Evolutionary conservation across 2,329 filamentous ascomycete genomes (phyloP).

Genomic region (Phyllosticta paracitricarpa): DNA sequence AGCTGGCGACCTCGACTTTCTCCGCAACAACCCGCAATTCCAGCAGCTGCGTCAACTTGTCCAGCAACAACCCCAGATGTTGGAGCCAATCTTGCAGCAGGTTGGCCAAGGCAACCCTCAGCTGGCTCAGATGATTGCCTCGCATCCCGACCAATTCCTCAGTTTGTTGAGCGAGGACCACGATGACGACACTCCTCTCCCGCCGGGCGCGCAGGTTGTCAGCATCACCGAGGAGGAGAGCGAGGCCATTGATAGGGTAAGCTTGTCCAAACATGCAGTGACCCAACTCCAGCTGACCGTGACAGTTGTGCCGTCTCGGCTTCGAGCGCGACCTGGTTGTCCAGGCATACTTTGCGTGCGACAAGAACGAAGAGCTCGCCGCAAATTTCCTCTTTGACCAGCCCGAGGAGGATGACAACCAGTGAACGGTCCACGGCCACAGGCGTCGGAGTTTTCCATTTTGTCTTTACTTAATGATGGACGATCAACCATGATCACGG

Average conservation of each 20-base stretch:
- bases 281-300: slow-evolving; percentile 8
- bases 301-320: slow-evolving; percentile 77
- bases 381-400: slow-evolving; percentile 98
- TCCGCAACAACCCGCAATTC: slow-evolving; percentile 93
- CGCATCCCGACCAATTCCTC: slow-evolving; percentile 89
- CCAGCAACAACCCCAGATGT: slow-evolving; percentile 95
- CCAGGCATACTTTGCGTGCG: slow-evolving; percentile 97
- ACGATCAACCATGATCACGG: slow-evolving; percentile 9
- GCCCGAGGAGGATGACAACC: slow-evolving; percentile 68
- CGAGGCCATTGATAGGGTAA: slow-evolving; percentile 89
- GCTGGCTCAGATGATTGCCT: slow-evolving; percentile 81
- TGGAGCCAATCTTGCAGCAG: slow-evolving; percentile 94
- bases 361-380: slow-evolving; percentile 97
- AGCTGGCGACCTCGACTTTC: slow-evolving; percentile 77
- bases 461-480: slow-evolving; percentile 7
- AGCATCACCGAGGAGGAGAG: slow-evolving; percentile 91
- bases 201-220: slow-evolving; percentile 81
- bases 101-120: slow-evolving; percentile 91
- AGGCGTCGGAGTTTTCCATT: slow-evolving; percentile 1
- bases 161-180: slow-evolving; percentile 79
- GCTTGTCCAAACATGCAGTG: slow-evolving; percentile 21
- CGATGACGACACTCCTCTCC: slow-evolving; percentile 73
- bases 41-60: slow-evolving; percentile 95
- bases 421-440: slow-evolving; percentile 15
- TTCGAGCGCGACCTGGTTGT: slow-evolving; percentile 91